A percentile compares a stretch with the other conserved stretches of the same genome.
phyloP scores from a whole-genome alignment of 2,329 filamentous ascomycete species.

The Leptographium lundbergii region DNA sequence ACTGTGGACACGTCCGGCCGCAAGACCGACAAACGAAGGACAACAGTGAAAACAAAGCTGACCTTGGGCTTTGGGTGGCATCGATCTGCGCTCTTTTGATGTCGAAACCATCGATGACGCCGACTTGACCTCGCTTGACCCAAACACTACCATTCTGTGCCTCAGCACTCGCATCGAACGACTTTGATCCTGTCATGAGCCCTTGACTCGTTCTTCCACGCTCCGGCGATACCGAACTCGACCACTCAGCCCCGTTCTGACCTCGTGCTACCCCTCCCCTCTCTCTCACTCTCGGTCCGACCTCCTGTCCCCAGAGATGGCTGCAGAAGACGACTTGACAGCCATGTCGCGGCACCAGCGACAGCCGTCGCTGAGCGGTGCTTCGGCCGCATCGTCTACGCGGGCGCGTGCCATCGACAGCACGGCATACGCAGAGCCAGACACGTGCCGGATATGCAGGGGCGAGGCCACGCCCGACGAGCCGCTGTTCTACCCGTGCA shows the following conservation, averaged over 20 bases:
- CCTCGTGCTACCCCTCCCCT: neutral
- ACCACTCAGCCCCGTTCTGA: neutral
- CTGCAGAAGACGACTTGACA: neutral
- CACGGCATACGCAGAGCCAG: conserved; percentile 32
- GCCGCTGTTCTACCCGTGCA: conserved; percentile 93
- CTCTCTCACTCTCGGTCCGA: too few relatives aligned
- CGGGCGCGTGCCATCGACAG: neutral
- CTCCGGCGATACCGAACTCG: neutral
- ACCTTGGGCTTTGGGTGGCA: too few relatives aligned
- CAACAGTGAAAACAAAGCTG: too few relatives aligned
- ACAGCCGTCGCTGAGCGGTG: neutral
- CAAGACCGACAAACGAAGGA: too few relatives aligned
- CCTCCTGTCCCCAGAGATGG: neutral
- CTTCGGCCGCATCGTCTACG: neutral
- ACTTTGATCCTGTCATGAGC: neutral
- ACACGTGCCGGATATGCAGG: conserved; percentile 95
- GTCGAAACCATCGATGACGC: too few relatives aligned
- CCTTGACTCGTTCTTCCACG: neutral
- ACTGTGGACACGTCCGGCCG: too few relatives aligned
- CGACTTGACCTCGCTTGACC: too few relatives aligned
- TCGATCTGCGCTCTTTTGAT: too few relatives aligned
- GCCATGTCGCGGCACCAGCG: neutral
- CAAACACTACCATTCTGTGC: neutral
- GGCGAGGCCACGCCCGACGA: conserved; percentile 73
- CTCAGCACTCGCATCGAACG: neutral